Percentiles rank a stretch among this genome's conserved stretches.
These are phyloP conservation scores for Neohortaea acidophila DNA, from an alignment of 495 filamentous ascomycete species.

Conservation along the genomic window DNA sequence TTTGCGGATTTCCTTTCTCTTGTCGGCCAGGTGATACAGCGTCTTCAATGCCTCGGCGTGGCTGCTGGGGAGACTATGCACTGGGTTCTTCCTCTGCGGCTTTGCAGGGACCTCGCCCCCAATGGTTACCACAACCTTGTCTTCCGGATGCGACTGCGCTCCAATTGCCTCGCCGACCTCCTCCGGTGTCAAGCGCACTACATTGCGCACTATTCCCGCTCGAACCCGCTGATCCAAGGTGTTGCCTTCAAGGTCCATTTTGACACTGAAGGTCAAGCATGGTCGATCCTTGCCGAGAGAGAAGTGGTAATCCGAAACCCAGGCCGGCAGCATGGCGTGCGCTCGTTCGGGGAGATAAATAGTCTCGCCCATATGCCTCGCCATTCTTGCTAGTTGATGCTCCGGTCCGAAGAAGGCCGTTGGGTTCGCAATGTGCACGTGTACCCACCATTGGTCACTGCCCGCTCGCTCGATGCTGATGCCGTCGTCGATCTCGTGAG, in stretches of 20 bases:
- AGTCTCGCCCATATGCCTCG: conserved; percentile 45
- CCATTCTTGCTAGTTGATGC: conserved; percentile 44
- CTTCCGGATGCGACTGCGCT: conserved; percentile 12
- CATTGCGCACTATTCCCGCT: conserved; percentile 54
- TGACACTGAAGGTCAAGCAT: conserved; percentile 69
- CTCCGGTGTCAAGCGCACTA: conserved; percentile 55
- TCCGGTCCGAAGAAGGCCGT: conserved; percentile 58
- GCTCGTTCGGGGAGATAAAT: conserved; percentile 62
- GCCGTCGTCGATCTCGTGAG: conserved; percentile 79
- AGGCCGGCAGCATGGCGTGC: conserved; percentile 56
- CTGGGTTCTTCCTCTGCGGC: not conserved
- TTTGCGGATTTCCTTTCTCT: conserved; percentile 11
- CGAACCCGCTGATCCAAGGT: conserved; percentile 55
- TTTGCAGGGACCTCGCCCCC: conserved; percentile 27
- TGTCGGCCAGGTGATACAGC: conserved; percentile 11
- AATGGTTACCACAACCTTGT: conserved; percentile 23
- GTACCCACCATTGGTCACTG: conserved; percentile 52
- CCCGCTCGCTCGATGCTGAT: conserved; percentile 51
- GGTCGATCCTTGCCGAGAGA: conserved; percentile 53
- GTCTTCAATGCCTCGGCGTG: conserved; percentile 14
- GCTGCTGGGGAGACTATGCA: not conserved
- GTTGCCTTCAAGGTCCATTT: conserved; percentile 48
- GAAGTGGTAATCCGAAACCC: conserved; percentile 43
- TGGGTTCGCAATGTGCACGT: conserved; percentile 85
- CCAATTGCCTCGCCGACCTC: conserved; percentile 38